Base-by-base conservation (phyloP, 148 eudicot species). In the Fagopyrum homotropicum region DNA sequence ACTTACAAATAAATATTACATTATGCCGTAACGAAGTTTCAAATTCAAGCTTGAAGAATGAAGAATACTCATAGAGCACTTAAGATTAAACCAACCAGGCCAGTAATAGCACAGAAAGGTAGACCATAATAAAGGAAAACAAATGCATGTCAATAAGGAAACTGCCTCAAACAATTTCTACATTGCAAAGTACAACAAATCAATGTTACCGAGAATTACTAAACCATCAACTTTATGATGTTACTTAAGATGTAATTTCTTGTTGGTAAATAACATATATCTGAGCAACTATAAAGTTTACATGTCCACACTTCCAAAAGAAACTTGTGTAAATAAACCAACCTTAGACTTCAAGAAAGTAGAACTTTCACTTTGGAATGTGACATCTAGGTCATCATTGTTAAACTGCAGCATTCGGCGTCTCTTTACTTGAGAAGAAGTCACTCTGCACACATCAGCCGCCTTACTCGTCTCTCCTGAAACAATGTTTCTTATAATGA, bases 271-370 rank as follows among this genome's bases (percentile, higher is more conserved):
- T 47, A 72, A 46, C 22, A 45, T 6, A 26, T 6, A 7, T 70
- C 15, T 7, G 73, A 45, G 48, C n/a, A 43, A 29, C 40, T 30
- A 7, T 5, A 30, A 66, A 44, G 16, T n/a, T 19, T 60, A 14
- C 66, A 60, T 17, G 10, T 30, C 45, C 46, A 44, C 71, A 66
- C 45, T 14, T 51, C 4, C 56, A 8, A 3, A 30, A 15, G 2
- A 7, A 30, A 75, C 52, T 70, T 19, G 43, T 22, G 63, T 17
- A 56, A 49, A 35, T 68, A 56, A 47, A 77, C 84, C 73, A 55
- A 93, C 95, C 95, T 88, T 86, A 47, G 97, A 86, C 83, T 88
- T 87, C 72, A 94, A 81, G 78, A 88, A 85, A 19, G 82, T 69
- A 50, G 87, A 80, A 29, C 82, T 93, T 73, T 87, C 91, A 71